phyloP scores from a whole-genome alignment of 805 yeast species.

The Metschnikowia henanensis region DNA sequence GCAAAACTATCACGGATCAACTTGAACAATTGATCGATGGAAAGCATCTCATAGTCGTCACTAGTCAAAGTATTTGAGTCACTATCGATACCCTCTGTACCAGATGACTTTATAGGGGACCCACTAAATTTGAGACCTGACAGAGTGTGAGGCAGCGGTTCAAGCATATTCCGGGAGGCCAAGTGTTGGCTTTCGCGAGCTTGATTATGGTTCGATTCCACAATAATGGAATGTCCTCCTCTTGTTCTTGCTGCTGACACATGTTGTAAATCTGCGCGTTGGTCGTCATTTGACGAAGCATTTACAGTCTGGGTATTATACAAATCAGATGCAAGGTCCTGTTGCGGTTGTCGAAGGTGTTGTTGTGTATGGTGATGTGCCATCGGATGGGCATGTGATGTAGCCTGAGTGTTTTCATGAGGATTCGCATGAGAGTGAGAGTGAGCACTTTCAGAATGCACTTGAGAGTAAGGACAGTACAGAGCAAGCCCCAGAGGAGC shows the following conservation, averaged over 20 bases:
- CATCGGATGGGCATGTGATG: background rate
- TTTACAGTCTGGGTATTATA: background rate
- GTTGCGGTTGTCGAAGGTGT: slow-evolving; percentile 1
- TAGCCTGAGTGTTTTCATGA: background rate
- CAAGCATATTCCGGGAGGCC: background rate
- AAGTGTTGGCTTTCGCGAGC: no score
- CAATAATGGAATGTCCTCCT: no score
- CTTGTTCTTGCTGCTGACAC: no score
- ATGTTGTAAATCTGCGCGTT: no score
- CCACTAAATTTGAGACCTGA: no score
- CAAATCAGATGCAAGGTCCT: background rate
- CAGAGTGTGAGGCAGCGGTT: background rate
- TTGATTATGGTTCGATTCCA: no score
- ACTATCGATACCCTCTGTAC: no score
- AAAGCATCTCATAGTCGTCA: slow-evolving; percentile 41
- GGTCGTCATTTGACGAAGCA: background rate
- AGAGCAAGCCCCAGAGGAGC: slow-evolving; percentile 8
- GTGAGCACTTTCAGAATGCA: slow-evolving; percentile 4
- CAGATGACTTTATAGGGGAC: no score
- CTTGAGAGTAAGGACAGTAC: slow-evolving; percentile 1
- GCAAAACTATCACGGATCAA: slow-evolving; percentile 27
- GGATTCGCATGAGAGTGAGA: background rate
- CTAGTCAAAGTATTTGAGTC: slow-evolving; percentile 25
- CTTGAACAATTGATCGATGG: slow-evolving; percentile 39
- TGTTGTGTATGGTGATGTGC: background rate